Evolutionary conservation across 2,329 filamentous ascomycete genomes (phyloP), one percentile per base, ranked within the genome.

Genomic region (Microdochium bolleyi): DNA sequence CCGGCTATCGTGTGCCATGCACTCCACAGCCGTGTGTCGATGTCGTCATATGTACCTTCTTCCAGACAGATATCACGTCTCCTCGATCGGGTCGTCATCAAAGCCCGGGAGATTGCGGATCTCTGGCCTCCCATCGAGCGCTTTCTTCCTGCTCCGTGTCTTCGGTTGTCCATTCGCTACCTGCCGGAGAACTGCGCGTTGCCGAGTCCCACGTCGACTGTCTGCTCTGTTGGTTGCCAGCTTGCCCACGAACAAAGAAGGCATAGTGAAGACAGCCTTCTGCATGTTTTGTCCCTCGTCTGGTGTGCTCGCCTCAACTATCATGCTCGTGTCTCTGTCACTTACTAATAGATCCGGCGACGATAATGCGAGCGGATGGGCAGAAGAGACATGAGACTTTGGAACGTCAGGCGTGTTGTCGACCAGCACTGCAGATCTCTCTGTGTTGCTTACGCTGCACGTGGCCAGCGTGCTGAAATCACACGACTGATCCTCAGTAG

Each of bases 21-120:
- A n/a, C n/a, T n/a, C n/a, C n/a, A n/a, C n/a, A n/a, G n/a, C n/a
- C n/a, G n/a, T n/a, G n/a, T n/a, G n/a, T n/a, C n/a, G 37, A n/a
- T 41, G 37, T 41, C 37, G 16, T 9, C 16, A n/a, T 48, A 22
- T 8, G 3, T 3, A 8, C 44, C 44, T 48, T 14, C 25, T 25
- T 49, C 21, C 16, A 14, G 24, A 51, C 41, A 57, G 38, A 52
- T 44, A 54, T 24, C 55, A 56, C 34, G 56, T 61, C 14, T 64
- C 63, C 52, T 65, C 62, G 34, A 64, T 66, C 24, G 62, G 63
- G 50, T 66, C 63, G 3, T 56, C 62, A 13, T 63, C 54, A 52
- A 63, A 63, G 52, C 61, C 57, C 4, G 63, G 62, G 16, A 66
- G 55, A n/a, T 52, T 46, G 51, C 63, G 60, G 54, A 65, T 65